Evolutionary conservation across 1,284 basidiomycete species (phyloP), one percentile per base, ranked within the genome.

Genomic region (Phlebopus sp.): DNA sequence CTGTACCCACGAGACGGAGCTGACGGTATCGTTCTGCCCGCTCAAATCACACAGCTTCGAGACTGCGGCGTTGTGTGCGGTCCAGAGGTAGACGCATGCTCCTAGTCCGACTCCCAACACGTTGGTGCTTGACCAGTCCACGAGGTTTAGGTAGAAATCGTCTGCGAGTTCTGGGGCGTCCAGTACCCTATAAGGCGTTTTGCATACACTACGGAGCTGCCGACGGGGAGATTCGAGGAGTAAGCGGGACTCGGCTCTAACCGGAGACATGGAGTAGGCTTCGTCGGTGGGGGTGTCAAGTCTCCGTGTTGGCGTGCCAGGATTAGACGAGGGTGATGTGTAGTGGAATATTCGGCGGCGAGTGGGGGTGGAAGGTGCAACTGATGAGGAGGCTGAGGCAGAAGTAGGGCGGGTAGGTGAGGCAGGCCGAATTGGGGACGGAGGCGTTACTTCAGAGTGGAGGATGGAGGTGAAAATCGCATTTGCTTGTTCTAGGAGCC

Each of bases 141-240:
- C 94, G 14, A 99, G 78, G 61, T 99, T 99, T 54, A 99, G 85
- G 62, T 99, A 99, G 69, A 97, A 99, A 66, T 99, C 97, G 67
- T 99, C 96, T 54, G 90, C 90, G 5, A 99, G 82, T 54, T 98
- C 95, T 0, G 96, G 97, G 1, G 97, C 97, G 64, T 99, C 96
- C 18, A 99, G 80, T 0, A 99, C 96, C 55, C 97, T 88, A 74
- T 96, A 99, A 0, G 97, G 97, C 0, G 96, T 97, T 66, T 96
- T 95, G 70, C 89, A 91, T 1, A 98, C 86, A 51, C 79, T 85
- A 29, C 96, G 81, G 2, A 92, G 78, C 44, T 86, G 78, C 47
- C 91, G 84, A 27, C 90, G 78, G 0, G 95, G 93, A 46, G 85
- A 89, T 52, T 94, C 82, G 37, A 99, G 80, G n/a, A 97, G 75